Conservation (phyloP, 495 filamentous ascomycete species). For the Penicillium dipodomyicola region DNA sequence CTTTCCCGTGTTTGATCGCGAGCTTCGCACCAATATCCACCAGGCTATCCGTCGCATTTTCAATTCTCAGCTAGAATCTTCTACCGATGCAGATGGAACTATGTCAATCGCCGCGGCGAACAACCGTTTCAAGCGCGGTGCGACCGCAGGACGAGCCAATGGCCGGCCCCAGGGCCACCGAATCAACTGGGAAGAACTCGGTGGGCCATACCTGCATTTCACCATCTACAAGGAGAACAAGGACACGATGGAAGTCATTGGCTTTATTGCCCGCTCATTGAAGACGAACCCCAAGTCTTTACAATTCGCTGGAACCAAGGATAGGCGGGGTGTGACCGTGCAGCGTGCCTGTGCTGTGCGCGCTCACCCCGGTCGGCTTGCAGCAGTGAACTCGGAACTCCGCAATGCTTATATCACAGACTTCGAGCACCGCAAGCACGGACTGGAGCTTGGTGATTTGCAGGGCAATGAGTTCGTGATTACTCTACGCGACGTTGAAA, state of each 20-base stretch:
- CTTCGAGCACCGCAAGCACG: conserved; percentile 67
- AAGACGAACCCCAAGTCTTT: conserved; percentile 68
- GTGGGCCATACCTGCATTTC: conserved; percentile 84
- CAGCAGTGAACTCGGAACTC: conserved; percentile 59
- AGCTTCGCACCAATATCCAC: conserved; percentile 63
- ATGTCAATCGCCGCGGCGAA: conserved; percentile 57
- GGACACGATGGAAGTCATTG: conserved; percentile 92
- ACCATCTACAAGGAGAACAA: conserved; percentile 97
- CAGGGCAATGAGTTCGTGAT: conserved; percentile 88
- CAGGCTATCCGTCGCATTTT: conserved; percentile 67
- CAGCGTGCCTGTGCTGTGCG: conserved; percentile 76
- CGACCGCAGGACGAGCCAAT: conserved; percentile 29
- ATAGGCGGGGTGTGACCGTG: conserved; percentile 81
- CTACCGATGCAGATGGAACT: conserved; percentile 54
- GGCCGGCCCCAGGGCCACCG: conserved; percentile 30
- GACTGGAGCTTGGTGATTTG: conserved; percentile 78
- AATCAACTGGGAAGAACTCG: conserved; percentile 59
- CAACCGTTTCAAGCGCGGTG: conserved; percentile 39
- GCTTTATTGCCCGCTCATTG: conserved; percentile 64
- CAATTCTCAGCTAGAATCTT: conserved; percentile 61
- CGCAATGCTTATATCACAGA: conserved; percentile 66
- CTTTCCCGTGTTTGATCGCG: conserved; percentile 53
- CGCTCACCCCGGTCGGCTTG: conserved; percentile 61
- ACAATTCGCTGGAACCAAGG: conserved; percentile 91
- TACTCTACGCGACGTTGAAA: conserved; percentile 77